Evolutionary conservation across 345 rosid species (phyloP), one percentile per base, ranked within the genome.

Genomic region (Hibiscus tridactylites): DNA sequence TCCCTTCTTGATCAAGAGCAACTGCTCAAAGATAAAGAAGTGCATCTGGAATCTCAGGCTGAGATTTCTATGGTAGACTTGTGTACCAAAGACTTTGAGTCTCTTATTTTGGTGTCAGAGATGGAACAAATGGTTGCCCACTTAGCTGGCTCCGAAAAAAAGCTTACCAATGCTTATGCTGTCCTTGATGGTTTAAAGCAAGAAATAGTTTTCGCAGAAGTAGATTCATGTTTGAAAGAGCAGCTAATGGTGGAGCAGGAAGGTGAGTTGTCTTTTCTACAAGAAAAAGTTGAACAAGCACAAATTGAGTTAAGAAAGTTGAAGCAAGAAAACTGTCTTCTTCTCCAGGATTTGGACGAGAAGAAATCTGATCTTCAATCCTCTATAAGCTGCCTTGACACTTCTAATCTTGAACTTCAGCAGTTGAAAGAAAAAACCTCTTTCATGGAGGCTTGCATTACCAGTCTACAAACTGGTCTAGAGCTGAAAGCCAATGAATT

Each of bases 21-120:
- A 78, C 71, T 59, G 73, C 80, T 84, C 74, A 82, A 81, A 73
- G 88, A 84, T 73, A 81, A 77, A 71, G 79, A 82, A 39, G 83
- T 79, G 69, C 73, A 74, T 71, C 73, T 87, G 29, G 76, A 85
- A 77, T 78, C 85, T 70, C 86, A 90, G 79, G 78, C 82, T 71
- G 91, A 92, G 80, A 70, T 68, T 71, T 81, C 81, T 24, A 65
- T 78, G 71, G 39, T 83, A 73, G 82, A 85, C 28, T 73, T 79
- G 24, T 87, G 68, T 79, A 77, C 90, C 12, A 95, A 88, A 81
- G 97, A 88, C 65, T 60, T 92, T n/a, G 96, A 88, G 83, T 86
- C 83, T 3, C 80, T 87, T 79, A 74, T 90, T 77, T 71, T 92
- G 85, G 79, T 68, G 69, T 85, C 74, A 37, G 80, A 62, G 79